Conservation (phyloP, 257 asterid genomes). For the Verbascum thapsus region DNA sequence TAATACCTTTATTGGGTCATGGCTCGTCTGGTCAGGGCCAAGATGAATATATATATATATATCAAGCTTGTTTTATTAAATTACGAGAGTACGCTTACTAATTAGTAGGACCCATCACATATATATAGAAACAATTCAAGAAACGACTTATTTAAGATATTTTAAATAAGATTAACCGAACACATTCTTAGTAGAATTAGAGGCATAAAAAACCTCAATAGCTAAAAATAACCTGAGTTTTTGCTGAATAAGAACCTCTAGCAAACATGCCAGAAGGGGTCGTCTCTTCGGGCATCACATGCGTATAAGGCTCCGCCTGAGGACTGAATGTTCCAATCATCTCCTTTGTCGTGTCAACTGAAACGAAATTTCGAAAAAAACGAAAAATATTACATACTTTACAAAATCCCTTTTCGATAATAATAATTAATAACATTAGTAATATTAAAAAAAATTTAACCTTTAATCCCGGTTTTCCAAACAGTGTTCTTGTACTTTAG, state of each 20-base stretch:
- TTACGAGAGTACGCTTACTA: no score
- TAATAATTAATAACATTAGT: no score
- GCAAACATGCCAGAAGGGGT: constrained; percentile 60
- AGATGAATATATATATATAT: no score
- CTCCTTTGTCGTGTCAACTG: constrained; percentile 52
- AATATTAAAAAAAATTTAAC: constrained; percentile 29
- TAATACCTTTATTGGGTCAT: no score
- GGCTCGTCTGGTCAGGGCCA: no score
- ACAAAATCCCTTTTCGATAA: not conserved
- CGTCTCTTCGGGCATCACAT: constrained; percentile 53
- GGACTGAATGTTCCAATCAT: constrained; percentile 60
- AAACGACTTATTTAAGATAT: no score
- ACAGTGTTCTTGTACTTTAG: constrained; percentile 69
- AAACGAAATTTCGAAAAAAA: not conserved
- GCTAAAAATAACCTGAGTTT: constrained; percentile 38
- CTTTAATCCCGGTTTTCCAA: constrained; percentile 79
- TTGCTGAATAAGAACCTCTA: constrained; percentile 51
- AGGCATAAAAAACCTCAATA: not conserved
- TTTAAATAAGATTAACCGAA: no score
- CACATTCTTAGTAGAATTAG: no score
- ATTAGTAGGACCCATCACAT: no score
- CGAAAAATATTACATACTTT: not conserved
- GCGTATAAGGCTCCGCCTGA: constrained; percentile 46
- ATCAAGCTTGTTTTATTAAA: no score
- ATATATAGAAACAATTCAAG: no score